These are phyloP conservation scores for Massospora cicadina DNA, from an alignment of 371 early-diverging fungal species.

Conservation along the genomic window DNA sequence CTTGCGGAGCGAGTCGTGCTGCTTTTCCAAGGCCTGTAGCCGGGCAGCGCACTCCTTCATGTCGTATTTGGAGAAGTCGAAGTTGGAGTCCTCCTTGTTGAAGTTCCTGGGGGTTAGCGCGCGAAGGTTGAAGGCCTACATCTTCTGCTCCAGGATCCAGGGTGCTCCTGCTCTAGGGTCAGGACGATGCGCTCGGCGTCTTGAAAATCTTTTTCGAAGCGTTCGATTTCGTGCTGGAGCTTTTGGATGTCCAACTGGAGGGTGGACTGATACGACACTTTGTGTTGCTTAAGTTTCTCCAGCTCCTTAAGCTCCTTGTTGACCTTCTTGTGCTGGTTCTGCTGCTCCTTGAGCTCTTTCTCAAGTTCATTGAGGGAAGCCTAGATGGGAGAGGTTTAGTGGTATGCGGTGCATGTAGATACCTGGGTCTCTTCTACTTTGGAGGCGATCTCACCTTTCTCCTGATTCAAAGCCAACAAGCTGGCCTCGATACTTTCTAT, in stretches of 20 bases:
- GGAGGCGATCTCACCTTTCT: constrained; percentile 22
- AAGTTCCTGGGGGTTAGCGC: constrained; percentile 28
- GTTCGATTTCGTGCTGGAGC: constrained; percentile 45
- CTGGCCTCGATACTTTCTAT: constrained; percentile 9
- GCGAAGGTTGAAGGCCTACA: constrained; percentile 24
- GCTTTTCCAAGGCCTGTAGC: constrained; percentile 45
- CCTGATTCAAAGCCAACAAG: constrained; percentile 16
- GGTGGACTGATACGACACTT: constrained; percentile 36
- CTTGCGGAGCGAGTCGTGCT: constrained; percentile 59
- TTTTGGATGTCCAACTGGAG: constrained; percentile 49
- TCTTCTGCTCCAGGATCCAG: constrained; percentile 79
- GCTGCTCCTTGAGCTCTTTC: constrained; percentile 20
- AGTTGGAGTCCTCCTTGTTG: constrained; percentile 58
- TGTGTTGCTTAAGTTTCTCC: constrained; percentile 36
- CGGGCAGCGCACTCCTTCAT: constrained; percentile 47
- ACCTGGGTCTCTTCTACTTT: constrained; percentile 14
- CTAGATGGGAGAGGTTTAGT: constrained; percentile 9
- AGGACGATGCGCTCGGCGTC: constrained; percentile 26
- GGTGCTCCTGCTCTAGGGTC: constrained; percentile 40
- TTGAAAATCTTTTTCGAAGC: constrained; percentile 40
- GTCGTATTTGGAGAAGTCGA: constrained; percentile 58
- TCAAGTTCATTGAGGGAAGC: constrained; percentile 14
- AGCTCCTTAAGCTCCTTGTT: constrained; percentile 45
- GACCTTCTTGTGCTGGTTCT: constrained; percentile 16
- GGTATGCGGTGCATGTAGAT: neutral